Evolutionary conservation across 2,329 filamentous ascomycete species (phyloP), one percentile per base, ranked within the genome.

Genomic region (Alternaria triticimaculans): DNA sequence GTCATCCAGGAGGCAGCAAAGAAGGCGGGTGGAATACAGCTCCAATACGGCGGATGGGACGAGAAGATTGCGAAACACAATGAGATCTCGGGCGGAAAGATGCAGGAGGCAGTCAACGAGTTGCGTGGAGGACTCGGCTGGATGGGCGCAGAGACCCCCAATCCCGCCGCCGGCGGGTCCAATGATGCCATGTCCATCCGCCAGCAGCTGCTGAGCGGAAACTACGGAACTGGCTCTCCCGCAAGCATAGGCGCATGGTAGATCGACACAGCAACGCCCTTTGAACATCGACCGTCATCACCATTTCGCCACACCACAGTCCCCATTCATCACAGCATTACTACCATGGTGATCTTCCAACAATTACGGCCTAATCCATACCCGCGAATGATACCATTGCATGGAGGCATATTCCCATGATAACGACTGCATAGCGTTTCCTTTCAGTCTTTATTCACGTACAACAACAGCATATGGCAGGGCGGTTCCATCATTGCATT

Each of bases 11-110:
- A 99, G 80, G 93, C 94, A 2, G 90, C 92, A 21, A 98, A 98
- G 84, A 88, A 92, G 70, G 95, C 93, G 11, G 94, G 93, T 26
- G 96, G 96, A 33, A 96, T 98, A 73, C 89, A 93, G 69, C 78
- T 99, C 68, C 92, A 97, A 74, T 92, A 93, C 50, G 94, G 92
- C 57, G 92, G 92, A 63, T 99, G 96, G 96, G 95, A 98, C 74
- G 90, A 96, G 79, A 92, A 89, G 72, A 83, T 99, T 48, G 85
- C 89, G 25, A 93, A 93, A 76, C 96, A 99, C 82, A 95, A 98
- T 76, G 89, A 96, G 69, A 89, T 91, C 69, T 95, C 93, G 6
- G 90, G 91, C 45, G 94, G 93, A 25, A 92, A 92, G 74, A 87
- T 99, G 80, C 89, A 90, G 65, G 87, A 89, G 46, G 96, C 94